Evolutionary conservation across 176 grass and related monocot species (phyloP).

Genomic region (Chrysopogon serrulatus): DNA sequence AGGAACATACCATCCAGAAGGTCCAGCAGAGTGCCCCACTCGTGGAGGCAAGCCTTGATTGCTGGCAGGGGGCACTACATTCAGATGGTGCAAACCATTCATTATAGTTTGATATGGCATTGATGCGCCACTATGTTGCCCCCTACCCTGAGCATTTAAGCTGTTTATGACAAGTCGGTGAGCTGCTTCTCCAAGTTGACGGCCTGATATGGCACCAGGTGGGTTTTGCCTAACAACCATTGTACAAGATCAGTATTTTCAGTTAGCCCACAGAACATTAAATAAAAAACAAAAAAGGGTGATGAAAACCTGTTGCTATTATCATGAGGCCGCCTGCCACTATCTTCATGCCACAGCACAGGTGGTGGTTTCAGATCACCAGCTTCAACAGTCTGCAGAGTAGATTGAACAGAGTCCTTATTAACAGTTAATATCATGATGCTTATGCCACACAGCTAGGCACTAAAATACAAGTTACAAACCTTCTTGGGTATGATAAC

Average conservation of each 20-base stretch:
- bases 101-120: conserved; percentile 44
- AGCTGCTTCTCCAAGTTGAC: conserved; percentile 76
- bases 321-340: conserved; percentile 60
- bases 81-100: conserved; percentile 45
- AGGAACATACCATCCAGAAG: conserved; percentile 38
- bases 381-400: conserved; percentile 63
- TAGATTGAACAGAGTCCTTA: conserved; percentile 26
- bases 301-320: conserved; percentile 43
- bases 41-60: conserved; percentile 26
- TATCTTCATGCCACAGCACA: conserved; percentile 95
- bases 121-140: conserved; percentile 28
- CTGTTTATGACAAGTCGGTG: conserved; percentile 82
- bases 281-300: background rate
- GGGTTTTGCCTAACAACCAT: conserved; percentile 65
- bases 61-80: background rate
- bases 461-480: background rate
- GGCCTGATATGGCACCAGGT: conserved; percentile 64
- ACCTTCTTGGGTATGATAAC: conserved; percentile 97
- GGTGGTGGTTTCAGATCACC: conserved; percentile 91
- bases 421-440: background rate
- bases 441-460: background rate
- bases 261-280: background rate
- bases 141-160: conserved; percentile 41
- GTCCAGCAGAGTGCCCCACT: conserved; percentile 39
- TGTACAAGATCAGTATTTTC: conserved; percentile 13